phyloP scores from a whole-genome alignment of 805 yeast species.

The Saturnispora silvae region DNA sequence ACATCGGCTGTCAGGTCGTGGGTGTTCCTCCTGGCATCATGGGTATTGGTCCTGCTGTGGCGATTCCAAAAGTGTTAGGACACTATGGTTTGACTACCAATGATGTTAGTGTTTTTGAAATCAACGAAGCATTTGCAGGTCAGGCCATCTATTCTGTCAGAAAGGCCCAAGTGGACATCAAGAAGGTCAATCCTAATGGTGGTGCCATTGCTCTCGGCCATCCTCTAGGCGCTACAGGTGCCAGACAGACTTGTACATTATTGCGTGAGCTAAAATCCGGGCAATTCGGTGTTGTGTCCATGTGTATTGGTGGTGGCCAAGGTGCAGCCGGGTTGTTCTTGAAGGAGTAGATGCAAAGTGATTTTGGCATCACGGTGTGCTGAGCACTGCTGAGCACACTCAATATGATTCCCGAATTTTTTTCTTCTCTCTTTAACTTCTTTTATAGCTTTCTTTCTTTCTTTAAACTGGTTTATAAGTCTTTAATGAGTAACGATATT shows the following conservation, averaged over 20 bases:
- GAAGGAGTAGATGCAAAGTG: conserved; percentile 62
- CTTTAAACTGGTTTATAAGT: too few species aligned
- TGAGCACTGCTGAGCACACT: not conserved
- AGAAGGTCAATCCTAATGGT: conserved; percentile 81
- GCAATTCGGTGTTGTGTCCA: conserved; percentile 82
- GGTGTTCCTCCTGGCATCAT: conserved; percentile 96
- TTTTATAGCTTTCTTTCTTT: too few species aligned
- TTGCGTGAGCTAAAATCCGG: conserved; percentile 70
- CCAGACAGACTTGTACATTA: conserved; percentile 86
- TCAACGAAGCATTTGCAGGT: conserved; percentile 95
- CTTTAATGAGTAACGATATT: not conserved
- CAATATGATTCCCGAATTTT: too few species aligned
- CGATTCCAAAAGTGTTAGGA: conserved; percentile 71
- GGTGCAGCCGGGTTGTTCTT: conserved; percentile 89
- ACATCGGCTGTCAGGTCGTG: conserved; percentile 63
- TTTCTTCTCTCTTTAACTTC: not conserved
- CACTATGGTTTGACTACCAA: conserved; percentile 35
- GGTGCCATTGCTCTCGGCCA: conserved; percentile 97
- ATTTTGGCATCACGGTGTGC: too few species aligned
- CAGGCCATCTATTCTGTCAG: conserved; percentile 75
- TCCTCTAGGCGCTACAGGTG: conserved; percentile 78
- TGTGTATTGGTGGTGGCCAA: conserved; percentile 99
- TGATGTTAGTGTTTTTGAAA: conserved; percentile 72
- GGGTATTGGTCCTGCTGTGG: conserved; percentile 97
- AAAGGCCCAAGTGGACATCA: conserved; percentile 52